These are phyloP conservation scores for Dipodascus geniculatus DNA, from an alignment of 805 yeast species.

Conservation along the genomic window DNA sequence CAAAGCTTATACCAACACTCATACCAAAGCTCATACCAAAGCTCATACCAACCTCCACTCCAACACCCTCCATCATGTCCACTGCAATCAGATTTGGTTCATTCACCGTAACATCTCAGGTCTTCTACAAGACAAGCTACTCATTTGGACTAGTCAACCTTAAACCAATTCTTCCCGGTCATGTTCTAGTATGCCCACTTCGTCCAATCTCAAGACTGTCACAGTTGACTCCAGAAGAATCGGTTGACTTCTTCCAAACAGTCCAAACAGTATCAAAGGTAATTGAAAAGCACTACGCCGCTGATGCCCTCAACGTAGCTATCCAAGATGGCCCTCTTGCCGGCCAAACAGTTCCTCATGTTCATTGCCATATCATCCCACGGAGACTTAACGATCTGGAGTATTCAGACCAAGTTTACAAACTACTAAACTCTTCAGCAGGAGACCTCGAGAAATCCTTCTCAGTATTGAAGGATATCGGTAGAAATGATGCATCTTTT, in stretches of 20 bases:
- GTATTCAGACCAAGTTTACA: conserved; percentile 69
- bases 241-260: conserved; percentile 61
- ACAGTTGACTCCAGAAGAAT: conserved; percentile 62
- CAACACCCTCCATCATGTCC: no score
- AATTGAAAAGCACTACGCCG: conserved; percentile 53
- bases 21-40: no score
- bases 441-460: conserved; percentile 34
- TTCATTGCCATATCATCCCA: conserved; percentile 91
- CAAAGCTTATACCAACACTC: no score
- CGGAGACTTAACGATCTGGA: conserved; percentile 42
- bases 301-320: conserved; percentile 79
- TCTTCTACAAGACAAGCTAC: conserved; percentile 41
- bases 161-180: conserved; percentile 91
- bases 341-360: conserved; percentile 92
- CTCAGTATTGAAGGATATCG: conserved; percentile 19
- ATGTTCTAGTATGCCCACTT: conserved; percentile 79
- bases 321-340: conserved; percentile 96
- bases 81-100: conserved; percentile 21
- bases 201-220: conserved; percentile 53
- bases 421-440: conserved; percentile 45
- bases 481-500: conserved; percentile 14
- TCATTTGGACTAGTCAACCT: conserved; percentile 83
- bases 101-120: conserved; percentile 25
- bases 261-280: conserved; percentile 61
- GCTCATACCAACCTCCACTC: no score